Conservation (phyloP, 139 green algal species). For the Tetradesmus obliquus region DNA sequence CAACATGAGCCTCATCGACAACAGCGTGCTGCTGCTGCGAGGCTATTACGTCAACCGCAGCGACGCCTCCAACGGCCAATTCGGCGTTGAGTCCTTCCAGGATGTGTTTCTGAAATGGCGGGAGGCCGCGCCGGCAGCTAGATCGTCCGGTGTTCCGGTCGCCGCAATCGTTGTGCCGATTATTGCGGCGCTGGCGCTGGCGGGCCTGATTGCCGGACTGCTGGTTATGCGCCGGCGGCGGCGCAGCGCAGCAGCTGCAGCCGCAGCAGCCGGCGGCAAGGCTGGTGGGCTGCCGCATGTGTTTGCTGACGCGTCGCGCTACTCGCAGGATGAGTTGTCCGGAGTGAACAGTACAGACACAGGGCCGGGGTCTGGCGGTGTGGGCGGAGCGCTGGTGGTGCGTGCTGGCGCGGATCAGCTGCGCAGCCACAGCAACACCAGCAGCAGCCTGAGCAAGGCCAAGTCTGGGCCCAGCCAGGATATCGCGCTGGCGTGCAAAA, state of each 20-base stretch:
- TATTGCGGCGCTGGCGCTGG: neutral
- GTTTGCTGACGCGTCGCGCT: neutral
- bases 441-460: neutral
- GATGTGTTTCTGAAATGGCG: neutral
- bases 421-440: neutral
- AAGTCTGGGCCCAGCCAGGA: constrained; percentile 22
- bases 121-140: neutral
- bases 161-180: constrained; percentile 12
- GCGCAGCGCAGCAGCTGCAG: neutral
- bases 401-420: too few species aligned
- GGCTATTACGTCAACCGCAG: constrained; percentile 25
- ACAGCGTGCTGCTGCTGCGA: constrained; percentile 4
- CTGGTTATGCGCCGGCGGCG: neutral
- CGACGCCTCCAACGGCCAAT: neutral
- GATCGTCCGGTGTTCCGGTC: neutral
- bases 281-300: neutral
- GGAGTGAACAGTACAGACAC: neutral
- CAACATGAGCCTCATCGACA: constrained; percentile 7
- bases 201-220: neutral
- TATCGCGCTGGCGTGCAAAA: constrained; percentile 26
- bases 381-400: too few species aligned
- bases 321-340: neutral
- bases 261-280: neutral
- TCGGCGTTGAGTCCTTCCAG: constrained; percentile 14
- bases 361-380: too few species aligned